Conservation (phyloP, 768 basidiomycete species). For the Dioszegia hungarica region DNA sequence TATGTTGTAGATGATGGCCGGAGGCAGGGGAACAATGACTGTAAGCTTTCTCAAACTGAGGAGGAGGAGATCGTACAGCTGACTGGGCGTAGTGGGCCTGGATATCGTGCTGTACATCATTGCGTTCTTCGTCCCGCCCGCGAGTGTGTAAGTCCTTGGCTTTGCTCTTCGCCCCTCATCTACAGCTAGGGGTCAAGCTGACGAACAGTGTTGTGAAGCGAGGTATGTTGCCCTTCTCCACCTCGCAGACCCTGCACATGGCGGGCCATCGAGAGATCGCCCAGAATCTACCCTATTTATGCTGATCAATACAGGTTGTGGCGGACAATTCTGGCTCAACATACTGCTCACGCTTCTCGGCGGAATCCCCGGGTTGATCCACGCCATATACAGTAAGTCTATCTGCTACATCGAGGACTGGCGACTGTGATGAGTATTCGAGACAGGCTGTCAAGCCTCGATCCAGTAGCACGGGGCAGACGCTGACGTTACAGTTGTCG, state of each 20-base stretch:
- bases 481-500: too few species aligned
- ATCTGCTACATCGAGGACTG: too few species aligned
- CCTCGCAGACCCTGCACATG: background rate
- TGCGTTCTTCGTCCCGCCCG: slow-evolving; percentile 2
- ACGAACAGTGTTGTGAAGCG: slow-evolving; percentile 1
- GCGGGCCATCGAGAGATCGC: too few species aligned
- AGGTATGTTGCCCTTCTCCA: background rate
- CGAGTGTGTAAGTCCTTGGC: background rate
- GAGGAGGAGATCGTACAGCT: background rate
- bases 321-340: slow-evolving; percentile 9
- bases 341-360: background rate
- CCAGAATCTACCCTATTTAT: too few species aligned
- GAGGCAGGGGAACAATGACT: background rate
- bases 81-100: background rate
- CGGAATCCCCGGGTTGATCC: background rate
- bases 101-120: slow-evolving; percentile 3
- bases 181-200: too few species aligned
- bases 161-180: background rate
- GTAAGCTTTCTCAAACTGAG: background rate
- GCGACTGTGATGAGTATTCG: too few species aligned
- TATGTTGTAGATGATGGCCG: slow-evolving; percentile 5
- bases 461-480: too few species aligned
- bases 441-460: too few species aligned
- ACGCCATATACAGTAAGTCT: slow-evolving; percentile 6
- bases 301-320: background rate